phyloP scores from a whole-genome alignment of 768 basidiomycete species.

The Boletus tylopilopsis region DNA sequence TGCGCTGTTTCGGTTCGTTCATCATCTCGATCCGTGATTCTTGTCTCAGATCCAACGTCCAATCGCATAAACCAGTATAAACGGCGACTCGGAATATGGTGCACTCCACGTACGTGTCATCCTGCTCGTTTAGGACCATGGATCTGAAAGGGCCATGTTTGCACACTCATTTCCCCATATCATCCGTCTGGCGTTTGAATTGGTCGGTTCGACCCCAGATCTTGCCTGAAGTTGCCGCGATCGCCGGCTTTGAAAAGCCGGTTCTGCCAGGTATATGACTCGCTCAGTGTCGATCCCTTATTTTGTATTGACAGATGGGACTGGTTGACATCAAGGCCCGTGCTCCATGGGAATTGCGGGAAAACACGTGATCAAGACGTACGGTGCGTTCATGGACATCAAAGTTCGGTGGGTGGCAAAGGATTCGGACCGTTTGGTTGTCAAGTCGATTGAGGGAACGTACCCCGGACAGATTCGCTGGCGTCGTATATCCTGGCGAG shows the following conservation, averaged over 20 bases:
- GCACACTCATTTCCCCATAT: neutral
- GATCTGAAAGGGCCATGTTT: neutral
- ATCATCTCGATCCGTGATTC: neutral
- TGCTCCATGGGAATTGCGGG: conserved; percentile 92
- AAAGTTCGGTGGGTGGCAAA: conserved; percentile 72
- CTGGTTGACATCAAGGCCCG: conserved; percentile 44
- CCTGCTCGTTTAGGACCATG: conserved; percentile 1
- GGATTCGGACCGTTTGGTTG: neutral
- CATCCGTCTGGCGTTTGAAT: too few relatives aligned
- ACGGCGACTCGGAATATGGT: conserved; percentile 89
- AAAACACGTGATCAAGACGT: conserved; percentile 88
- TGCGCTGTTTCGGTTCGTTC: conserved; percentile 78
- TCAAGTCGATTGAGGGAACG: neutral
- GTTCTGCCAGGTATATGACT: conserved; percentile 60
- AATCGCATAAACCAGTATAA: conserved; percentile 48
- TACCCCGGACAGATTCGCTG: conserved; percentile 59
- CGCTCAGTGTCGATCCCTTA: neutral
- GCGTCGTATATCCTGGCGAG: conserved; percentile 92
- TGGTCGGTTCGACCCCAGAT: conserved; percentile 46
- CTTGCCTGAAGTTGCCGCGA: conserved; percentile 87
- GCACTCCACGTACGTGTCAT: conserved; percentile 71
- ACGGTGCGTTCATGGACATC: conserved; percentile 85
- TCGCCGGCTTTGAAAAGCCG: conserved; percentile 92
- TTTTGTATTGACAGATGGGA: neutral
- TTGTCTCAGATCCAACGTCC: neutral